Evolutionary conservation across 176 grass and related monocot genomes (phyloP).

Genomic region (Neostapfia colusana): DNA sequence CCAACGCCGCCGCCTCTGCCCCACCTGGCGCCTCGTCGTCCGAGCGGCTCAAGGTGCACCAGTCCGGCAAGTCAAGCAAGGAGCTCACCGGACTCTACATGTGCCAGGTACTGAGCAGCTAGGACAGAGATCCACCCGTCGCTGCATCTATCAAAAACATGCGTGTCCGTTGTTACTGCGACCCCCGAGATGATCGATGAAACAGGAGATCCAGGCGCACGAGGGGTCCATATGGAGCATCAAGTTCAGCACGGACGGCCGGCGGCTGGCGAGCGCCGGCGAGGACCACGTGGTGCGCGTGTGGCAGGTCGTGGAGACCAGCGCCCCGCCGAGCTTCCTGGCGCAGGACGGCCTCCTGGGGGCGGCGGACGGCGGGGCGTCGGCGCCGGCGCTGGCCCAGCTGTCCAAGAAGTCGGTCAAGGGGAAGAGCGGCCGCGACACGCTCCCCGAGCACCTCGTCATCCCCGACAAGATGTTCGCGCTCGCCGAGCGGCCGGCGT

Average conservation of each 20-base stretch:
- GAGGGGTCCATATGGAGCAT: slow-evolving; percentile 93
- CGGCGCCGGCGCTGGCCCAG: slow-evolving; percentile 28
- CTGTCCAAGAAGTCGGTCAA: slow-evolving; percentile 50
- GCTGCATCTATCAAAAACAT: no score
- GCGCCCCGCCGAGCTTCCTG: slow-evolving; percentile 43
- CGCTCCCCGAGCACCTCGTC: slow-evolving; percentile 73
- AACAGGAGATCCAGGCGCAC: slow-evolving; percentile 67
- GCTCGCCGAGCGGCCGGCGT: slow-evolving; percentile 67
- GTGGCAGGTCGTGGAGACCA: slow-evolving; percentile 71
- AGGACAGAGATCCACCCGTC: not conserved
- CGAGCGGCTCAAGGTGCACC: slow-evolving; percentile 74
- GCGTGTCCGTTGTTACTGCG: not conserved
- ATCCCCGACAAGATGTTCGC: slow-evolving; percentile 80
- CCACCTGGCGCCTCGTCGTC: not conserved
- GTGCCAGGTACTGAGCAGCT: slow-evolving; percentile 38
- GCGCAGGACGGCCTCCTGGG: slow-evolving; percentile 18
- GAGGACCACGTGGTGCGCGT: slow-evolving; percentile 78
- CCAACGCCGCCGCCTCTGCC: not conserved
- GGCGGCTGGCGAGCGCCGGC: slow-evolving; percentile 74
- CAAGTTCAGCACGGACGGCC: slow-evolving; percentile 74
- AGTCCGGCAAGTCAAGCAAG: slow-evolving; percentile 85
- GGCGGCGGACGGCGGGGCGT: not conserved
- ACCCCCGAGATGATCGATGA: not conserved
- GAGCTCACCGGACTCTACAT: slow-evolving; percentile 89
- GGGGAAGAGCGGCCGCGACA: slow-evolving; percentile 57